Percentiles rank a stretch among this genome's conserved stretches.
phyloP scores from a whole-genome alignment of 2,329 filamentous ascomycete species.

The Gnomoniopsis smithogilvyi region DNA sequence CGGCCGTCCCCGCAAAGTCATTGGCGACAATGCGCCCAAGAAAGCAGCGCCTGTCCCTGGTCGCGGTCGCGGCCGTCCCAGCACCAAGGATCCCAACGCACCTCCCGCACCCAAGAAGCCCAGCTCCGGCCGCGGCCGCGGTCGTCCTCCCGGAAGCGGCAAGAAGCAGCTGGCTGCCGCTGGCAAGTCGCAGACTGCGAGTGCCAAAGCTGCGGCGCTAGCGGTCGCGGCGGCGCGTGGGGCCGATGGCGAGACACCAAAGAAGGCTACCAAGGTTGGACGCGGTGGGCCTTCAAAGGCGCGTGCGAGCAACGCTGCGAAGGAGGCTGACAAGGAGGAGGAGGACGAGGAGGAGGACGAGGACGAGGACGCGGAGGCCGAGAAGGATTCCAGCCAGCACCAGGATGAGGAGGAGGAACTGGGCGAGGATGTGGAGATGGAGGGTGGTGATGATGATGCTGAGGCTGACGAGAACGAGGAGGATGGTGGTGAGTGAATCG shows the following conservation, averaged over 20 bases:
- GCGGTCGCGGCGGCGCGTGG: neutral
- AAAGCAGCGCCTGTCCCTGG: slow-evolving; percentile 2
- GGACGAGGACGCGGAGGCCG: slow-evolving; percentile 4
- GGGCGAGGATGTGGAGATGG: slow-evolving; percentile 10
- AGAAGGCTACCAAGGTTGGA: neutral
- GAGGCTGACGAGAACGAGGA: neutral
- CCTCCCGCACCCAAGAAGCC: slow-evolving; percentile 1
- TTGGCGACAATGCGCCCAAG: neutral
- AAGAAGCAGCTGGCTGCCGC: slow-evolving; percentile 6
- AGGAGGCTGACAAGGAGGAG: neutral
- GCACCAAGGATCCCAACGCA: slow-evolving; percentile 12
- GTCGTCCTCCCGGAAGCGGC: slow-evolving; percentile 11
- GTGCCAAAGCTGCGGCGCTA: neutral
- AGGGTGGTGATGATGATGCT: slow-evolving; percentile 2
- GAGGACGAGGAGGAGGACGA: slow-evolving; percentile 5
- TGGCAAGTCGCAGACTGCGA: neutral
- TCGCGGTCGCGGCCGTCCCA: slow-evolving; percentile 13
- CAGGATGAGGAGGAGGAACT: neutral
- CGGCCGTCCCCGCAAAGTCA: slow-evolving; percentile 8
- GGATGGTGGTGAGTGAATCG: slow-evolving; percentile 17
- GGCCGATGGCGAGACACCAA: neutral
- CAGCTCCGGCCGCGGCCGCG: neutral
- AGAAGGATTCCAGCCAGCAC: neutral
- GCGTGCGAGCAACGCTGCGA: neutral
- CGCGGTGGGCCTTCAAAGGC: slow-evolving; percentile 1